Percentiles rank a stretch among this genome's conserved stretches.
Evolutionary conservation across 2,329 filamentous ascomycete species (phyloP).

Genomic region (Tolypocladium cylindrosporum): DNA sequence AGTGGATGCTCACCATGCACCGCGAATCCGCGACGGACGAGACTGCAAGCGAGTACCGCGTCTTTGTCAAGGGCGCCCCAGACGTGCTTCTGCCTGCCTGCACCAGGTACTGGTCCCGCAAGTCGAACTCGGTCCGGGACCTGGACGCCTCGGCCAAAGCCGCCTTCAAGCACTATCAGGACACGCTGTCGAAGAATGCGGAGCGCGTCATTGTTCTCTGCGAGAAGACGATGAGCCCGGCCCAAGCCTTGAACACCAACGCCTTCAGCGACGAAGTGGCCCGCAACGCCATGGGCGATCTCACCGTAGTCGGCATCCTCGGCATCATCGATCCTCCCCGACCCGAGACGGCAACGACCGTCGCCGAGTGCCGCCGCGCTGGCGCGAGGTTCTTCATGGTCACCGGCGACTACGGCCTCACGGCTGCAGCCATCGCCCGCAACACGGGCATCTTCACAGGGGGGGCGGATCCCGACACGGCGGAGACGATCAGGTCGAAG

Average conservation of each 20-base stretch:
- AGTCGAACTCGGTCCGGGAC: slow-evolving; percentile 19
- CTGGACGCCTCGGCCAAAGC: slow-evolving; percentile 21
- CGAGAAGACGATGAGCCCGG: slow-evolving; percentile 22
- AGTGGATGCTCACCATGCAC: slow-evolving; percentile 36
- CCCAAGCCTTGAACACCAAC: slow-evolving; percentile 25
- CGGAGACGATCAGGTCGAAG: slow-evolving; percentile 13
- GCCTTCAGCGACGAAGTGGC: slow-evolving; percentile 40
- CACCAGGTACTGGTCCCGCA: slow-evolving; percentile 23
- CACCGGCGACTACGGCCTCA: slow-evolving; percentile 40
- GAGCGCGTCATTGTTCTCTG: slow-evolving; percentile 33
- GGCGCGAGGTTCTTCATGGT: slow-evolving; percentile 38
- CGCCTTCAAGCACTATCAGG: slow-evolving; percentile 25
- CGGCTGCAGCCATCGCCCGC: slow-evolving; percentile 54
- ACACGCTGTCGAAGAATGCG: slow-evolving; percentile 28
- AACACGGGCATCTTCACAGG: slow-evolving; percentile 54
- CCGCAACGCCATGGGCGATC: slow-evolving; percentile 24
- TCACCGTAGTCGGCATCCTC: slow-evolving; percentile 41
- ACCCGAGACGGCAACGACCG: slow-evolving; percentile 29
- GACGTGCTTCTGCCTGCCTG: slow-evolving; percentile 34
- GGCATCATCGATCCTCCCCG: slow-evolving; percentile 38
- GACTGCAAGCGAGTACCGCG: slow-evolving; percentile 20
- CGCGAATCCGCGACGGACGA: slow-evolving; percentile 15
- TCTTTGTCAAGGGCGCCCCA: slow-evolving; percentile 44
- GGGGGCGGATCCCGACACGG: slow-evolving; percentile 30
- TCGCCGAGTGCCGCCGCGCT: slow-evolving; percentile 30